Percentiles rank a stretch among this genome's conserved stretches.
phyloP scores from a whole-genome alignment of 768 basidiomycete genomes.

The Boletus patriciae region DNA sequence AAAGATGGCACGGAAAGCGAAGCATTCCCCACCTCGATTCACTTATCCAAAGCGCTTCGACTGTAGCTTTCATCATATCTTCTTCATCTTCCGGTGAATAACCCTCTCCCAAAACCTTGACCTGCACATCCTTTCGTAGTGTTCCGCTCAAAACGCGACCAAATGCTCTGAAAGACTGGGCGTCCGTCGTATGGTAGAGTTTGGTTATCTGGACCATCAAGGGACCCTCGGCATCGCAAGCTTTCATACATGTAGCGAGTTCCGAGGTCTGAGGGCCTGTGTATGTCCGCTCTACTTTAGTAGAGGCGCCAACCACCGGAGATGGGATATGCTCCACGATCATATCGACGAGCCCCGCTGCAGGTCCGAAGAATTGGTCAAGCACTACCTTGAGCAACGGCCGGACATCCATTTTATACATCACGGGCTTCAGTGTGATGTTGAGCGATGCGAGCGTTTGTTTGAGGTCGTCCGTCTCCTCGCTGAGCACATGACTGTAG shows the following conservation, averaged over 20 bases:
- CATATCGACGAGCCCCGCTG: slow-evolving; percentile 90
- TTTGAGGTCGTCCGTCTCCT: slow-evolving; percentile 87
- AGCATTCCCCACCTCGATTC: slow-evolving; percentile 70
- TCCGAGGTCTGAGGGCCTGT: slow-evolving; percentile 85
- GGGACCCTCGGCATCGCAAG: slow-evolving; percentile 81
- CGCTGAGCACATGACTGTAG: slow-evolving; percentile 91
- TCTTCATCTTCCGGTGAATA: slow-evolving; percentile 99
- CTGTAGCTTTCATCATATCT: slow-evolving; percentile 84
- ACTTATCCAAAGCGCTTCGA: slow-evolving; percentile 89
- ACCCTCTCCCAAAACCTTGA: slow-evolving; percentile 97
- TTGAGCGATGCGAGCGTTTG: slow-evolving; percentile 73
- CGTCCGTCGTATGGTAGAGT: slow-evolving; percentile 94
- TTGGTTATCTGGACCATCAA: slow-evolving; percentile 93
- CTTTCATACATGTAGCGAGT: slow-evolving; percentile 74
- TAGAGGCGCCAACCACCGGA: slow-evolving; percentile 56
- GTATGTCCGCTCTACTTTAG: slow-evolving; percentile 82
- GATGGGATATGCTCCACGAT: slow-evolving; percentile 88
- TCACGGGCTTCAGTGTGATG: slow-evolving; percentile 85
- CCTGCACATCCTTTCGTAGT: slow-evolving; percentile 71
- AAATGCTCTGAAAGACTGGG: slow-evolving; percentile 94
- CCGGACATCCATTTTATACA: slow-evolving; percentile 98
- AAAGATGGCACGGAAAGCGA: not conserved
- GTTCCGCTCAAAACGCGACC: slow-evolving; percentile 95
- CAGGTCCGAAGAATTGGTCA: slow-evolving; percentile 93
- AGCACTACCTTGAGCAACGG: slow-evolving; percentile 91